A percentile compares a stretch with the other conserved stretches of the same genome.
These are phyloP conservation scores for Rhodotorula babjevae DNA, from an alignment of 768 basidiomycete species.

Conservation along the genomic window DNA sequence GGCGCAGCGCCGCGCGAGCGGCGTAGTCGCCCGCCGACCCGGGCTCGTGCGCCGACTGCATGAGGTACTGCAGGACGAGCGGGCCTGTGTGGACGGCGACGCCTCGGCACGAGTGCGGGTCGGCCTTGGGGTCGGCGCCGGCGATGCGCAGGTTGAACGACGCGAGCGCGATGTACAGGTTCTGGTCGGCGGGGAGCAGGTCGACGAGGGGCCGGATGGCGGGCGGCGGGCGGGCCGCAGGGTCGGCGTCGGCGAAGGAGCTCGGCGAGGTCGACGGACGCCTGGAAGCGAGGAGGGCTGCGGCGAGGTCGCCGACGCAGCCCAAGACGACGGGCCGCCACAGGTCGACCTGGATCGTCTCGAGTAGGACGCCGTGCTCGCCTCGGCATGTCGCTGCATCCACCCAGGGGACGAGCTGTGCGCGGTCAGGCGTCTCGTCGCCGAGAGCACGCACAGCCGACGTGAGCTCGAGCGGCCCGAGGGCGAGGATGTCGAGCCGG, in stretches of 20 bases:
- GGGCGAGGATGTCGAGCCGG: constrained; percentile 28
- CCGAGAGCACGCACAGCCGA: constrained; percentile 9
- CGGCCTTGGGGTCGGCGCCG: constrained; percentile 73
- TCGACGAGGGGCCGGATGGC: constrained; percentile 43
- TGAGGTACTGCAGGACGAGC: constrained; percentile 57
- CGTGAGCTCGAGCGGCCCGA: constrained; percentile 27
- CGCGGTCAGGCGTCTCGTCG: constrained; percentile 4
- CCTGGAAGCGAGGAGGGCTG: constrained; percentile 16
- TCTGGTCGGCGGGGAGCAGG: constrained; percentile 57
- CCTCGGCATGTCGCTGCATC: constrained; percentile 45
- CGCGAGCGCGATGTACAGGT: constrained; percentile 58
- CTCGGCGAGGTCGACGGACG: constrained; percentile 45
- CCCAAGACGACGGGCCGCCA: constrained; percentile 62
- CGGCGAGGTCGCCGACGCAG: constrained; percentile 54
- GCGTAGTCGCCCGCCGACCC: constrained; percentile 27
- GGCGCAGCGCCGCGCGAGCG: constrained; percentile 42
- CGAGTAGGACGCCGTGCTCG: constrained; percentile 55
- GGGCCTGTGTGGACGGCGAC: constrained; percentile 58
- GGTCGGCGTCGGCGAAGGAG: background rate
- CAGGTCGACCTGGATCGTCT: constrained; percentile 61
- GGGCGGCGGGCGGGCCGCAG: background rate
- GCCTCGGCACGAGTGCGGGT: constrained; percentile 64
- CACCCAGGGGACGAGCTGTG: background rate
- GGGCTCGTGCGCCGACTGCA: constrained; percentile 46
- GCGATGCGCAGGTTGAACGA: constrained; percentile 66